phyloP scores from a whole-genome alignment of 2,329 filamentous ascomycete genomes.

The Stagonosporopsis cucurbitacearum region DNA sequence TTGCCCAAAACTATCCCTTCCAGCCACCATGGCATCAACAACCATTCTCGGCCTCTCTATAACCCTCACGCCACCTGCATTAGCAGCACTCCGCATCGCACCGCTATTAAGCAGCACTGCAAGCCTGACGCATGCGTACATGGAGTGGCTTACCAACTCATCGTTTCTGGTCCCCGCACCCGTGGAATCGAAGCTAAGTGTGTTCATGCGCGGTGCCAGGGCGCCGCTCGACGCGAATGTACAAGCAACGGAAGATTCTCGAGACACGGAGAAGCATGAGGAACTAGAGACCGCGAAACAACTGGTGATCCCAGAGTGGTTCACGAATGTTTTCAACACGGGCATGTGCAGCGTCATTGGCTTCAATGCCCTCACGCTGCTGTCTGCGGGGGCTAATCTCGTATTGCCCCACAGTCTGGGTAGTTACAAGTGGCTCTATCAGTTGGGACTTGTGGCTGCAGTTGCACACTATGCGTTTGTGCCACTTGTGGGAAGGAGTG shows the following conservation, averaged over 20 bases:
- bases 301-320: slow-evolving; percentile 24
- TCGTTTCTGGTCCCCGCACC: slow-evolving; percentile 26
- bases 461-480: slow-evolving; percentile 31
- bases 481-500: slow-evolving; percentile 23
- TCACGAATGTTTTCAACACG: slow-evolving; percentile 30
- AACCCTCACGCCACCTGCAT: slow-evolving; percentile 2
- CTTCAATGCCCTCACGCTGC: slow-evolving; percentile 25
- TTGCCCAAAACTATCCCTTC: not conserved
- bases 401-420: slow-evolving; percentile 1
- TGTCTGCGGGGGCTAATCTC: slow-evolving; percentile 23
- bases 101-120: slow-evolving; percentile 34
- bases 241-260: not conserved
- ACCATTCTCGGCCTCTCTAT: slow-evolving; percentile 3
- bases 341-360: slow-evolving; percentile 28
- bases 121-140: slow-evolving; percentile 36
- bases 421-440: slow-evolving; percentile 14
- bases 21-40: slow-evolving; percentile 8
- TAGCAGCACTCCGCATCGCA: slow-evolving; percentile 31
- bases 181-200: slow-evolving; percentile 4
- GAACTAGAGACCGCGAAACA: slow-evolving; percentile 20
- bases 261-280: not conserved
- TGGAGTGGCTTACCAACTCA: slow-evolving; percentile 31
- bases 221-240: not conserved
- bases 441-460: slow-evolving; percentile 21
- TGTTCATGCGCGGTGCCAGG: not conserved